Conservation (phyloP, 148 eudicot species). For the Persicaria maculosa region DNA sequence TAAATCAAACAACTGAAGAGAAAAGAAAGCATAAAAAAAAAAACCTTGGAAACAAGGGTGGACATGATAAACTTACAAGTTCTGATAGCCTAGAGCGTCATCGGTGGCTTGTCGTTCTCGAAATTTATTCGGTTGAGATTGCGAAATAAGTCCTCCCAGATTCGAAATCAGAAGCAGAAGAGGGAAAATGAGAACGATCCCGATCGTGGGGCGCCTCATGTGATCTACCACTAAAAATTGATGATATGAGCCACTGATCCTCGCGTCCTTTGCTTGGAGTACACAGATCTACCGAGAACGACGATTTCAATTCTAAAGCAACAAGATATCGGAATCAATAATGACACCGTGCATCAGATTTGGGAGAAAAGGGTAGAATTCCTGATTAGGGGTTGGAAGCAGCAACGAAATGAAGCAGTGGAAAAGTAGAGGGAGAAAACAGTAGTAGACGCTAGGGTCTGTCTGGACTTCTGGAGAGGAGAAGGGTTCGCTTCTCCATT, state of each 20-base stretch:
- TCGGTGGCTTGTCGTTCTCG: slow-evolving; percentile 80
- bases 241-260: not conserved
- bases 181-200: slow-evolving; percentile 21
- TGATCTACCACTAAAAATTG: slow-evolving; percentile 13
- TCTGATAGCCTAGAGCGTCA: slow-evolving; percentile 62
- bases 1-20: slow-evolving; percentile 2
- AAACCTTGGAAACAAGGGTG: not conserved
- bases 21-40: not conserved
- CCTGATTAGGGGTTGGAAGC: slow-evolving; percentile 6
- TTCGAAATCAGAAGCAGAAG: slow-evolving; percentile 23
- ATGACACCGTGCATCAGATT: not conserved
- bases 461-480: too few relatives aligned
- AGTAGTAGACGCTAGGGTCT: too few relatives aligned
- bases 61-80: slow-evolving; percentile 40
- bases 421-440: not conserved
- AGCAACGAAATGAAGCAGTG: slow-evolving; percentile 2
- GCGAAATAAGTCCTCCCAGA: slow-evolving; percentile 27
- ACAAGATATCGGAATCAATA: not conserved
- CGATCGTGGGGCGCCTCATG: slow-evolving; percentile 31
- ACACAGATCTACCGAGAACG: slow-evolving; percentile 3
- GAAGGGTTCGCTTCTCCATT: too few relatives aligned
- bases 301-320: not conserved
- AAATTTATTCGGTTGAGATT: slow-evolving; percentile 57
- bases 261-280: not conserved
- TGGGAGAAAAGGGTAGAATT: not conserved